Percentiles rank a stretch among this genome's conserved stretches.
Conservation (phyloP, 2,329 filamentous ascomycete species). For the Aspergillus piperis region DNA sequence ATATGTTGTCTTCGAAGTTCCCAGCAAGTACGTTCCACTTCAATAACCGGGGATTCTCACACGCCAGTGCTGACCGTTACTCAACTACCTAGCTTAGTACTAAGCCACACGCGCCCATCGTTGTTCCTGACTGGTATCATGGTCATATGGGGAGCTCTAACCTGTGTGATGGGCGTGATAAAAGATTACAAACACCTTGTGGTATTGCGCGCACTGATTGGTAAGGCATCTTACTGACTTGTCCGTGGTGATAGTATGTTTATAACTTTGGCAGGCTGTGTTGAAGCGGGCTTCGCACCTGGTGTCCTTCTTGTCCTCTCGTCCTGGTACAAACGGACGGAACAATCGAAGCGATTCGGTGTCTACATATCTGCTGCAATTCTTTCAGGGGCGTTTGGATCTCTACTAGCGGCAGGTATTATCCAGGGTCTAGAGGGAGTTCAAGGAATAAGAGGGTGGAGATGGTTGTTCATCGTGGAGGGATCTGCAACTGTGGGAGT, state of each 20-base stretch:
- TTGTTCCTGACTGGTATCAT: constrained; percentile 56
- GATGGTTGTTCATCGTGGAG: constrained; percentile 55
- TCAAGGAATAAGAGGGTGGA: constrained; percentile 52
- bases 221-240: not conserved
- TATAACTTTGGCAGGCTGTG: constrained; percentile 17
- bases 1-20: constrained; percentile 57
- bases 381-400: constrained; percentile 57
- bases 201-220: constrained; percentile 38
- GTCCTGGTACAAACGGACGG: constrained; percentile 61
- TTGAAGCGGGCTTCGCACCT: constrained; percentile 25
- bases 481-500: constrained; percentile 48
- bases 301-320: constrained; percentile 47
- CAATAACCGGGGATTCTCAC: too few relatives aligned
- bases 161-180: constrained; percentile 54
- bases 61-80: not conserved
- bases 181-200: constrained; percentile 52
- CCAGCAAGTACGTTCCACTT: constrained; percentile 45
- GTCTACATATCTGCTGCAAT: constrained; percentile 62
- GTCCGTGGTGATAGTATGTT: not conserved
- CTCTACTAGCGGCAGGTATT: constrained; percentile 53
- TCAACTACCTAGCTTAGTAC: constrained; percentile 38
- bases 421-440: constrained; percentile 49
- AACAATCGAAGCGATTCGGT: constrained; percentile 59
- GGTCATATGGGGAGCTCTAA: constrained; percentile 55
- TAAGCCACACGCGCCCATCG: constrained; percentile 52